A percentile compares a stretch with the other conserved stretches of the same genome.
These are phyloP conservation scores for Aplosporella prunicola DNA, from an alignment of 2,329 filamentous ascomycete genomes.

Conservation along the genomic window DNA sequence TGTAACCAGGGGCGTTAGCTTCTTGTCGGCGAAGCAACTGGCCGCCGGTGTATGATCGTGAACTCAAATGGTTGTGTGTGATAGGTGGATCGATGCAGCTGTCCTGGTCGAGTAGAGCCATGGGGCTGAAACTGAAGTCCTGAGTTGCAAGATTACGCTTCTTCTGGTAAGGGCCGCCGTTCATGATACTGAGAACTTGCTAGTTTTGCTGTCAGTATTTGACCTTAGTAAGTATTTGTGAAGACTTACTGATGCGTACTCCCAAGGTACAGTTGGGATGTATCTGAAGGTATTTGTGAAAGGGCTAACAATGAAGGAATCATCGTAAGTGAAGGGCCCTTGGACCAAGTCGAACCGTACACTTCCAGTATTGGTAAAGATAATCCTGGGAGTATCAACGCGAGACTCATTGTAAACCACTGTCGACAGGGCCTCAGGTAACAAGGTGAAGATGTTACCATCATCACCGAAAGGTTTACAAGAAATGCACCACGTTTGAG, in stretches of 20 bases:
- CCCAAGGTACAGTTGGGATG: slow-evolving; percentile 44
- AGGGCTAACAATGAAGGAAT: slow-evolving; percentile 47
- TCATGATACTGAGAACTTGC: slow-evolving; percentile 34
- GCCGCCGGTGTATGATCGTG: slow-evolving; percentile 25
- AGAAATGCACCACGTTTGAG: slow-evolving; percentile 48
- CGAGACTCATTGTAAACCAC: slow-evolving; percentile 45
- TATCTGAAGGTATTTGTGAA: slow-evolving; percentile 47
- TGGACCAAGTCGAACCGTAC: slow-evolving; percentile 54
- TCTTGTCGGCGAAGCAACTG: slow-evolving; percentile 43
- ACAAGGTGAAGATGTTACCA: slow-evolving; percentile 47
- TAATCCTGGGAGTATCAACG: slow-evolving; percentile 43
- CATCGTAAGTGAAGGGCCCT: slow-evolving; percentile 51
- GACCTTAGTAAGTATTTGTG: slow-evolving; percentile 19
- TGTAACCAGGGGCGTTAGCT: slow-evolving; percentile 38
- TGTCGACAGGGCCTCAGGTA: slow-evolving; percentile 42
- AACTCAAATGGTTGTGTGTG: slow-evolving; percentile 18
- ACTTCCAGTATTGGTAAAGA: slow-evolving; percentile 52
- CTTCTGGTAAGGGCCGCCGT: slow-evolving; percentile 31
- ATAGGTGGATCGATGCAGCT: slow-evolving; percentile 41
- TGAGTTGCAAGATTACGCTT: slow-evolving; percentile 26
- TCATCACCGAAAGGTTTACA: slow-evolving; percentile 45
- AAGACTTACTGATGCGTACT: slow-evolving; percentile 35
- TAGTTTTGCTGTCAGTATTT: slow-evolving; percentile 1
- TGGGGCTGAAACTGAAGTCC: slow-evolving; percentile 11
- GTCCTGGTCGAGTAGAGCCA: slow-evolving; percentile 27